A percentile compares a stretch with the other conserved stretches of the same genome.
Conservation (phyloP, 352 stramenopile species). For the Nothophytophthora sp. region DNA sequence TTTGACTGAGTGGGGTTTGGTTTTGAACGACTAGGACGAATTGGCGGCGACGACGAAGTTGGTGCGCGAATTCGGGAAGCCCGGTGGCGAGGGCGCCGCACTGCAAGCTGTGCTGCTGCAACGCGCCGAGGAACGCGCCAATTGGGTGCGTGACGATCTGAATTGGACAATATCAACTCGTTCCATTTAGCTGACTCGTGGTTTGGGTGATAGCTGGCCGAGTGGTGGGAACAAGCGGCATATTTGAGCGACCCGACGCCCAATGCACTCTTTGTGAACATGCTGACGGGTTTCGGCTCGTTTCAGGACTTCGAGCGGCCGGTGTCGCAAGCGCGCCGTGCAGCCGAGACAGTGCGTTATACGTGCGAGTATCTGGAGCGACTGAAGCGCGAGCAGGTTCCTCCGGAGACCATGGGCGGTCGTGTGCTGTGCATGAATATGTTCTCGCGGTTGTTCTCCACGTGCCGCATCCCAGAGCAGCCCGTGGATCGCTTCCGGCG, state of each 20-base stretch:
- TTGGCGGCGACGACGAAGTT: conserved; percentile 35
- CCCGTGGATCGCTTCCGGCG: conserved; percentile 53
- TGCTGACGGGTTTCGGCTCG: conserved; percentile 96
- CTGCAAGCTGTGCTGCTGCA: conserved; percentile 56
- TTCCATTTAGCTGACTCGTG: neutral
- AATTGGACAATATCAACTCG: neutral
- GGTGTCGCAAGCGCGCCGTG: conserved; percentile 53
- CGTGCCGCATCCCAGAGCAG: conserved; percentile 84
- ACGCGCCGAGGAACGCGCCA: conserved; percentile 42
- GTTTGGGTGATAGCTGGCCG: conserved; percentile 47
- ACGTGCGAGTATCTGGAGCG: conserved; percentile 87
- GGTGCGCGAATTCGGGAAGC: conserved; percentile 47
- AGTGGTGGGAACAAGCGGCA: conserved; percentile 94
- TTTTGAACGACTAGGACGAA: conserved; percentile 66
- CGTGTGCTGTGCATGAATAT: conserved; percentile 90
- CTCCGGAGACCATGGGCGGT: conserved; percentile 87
- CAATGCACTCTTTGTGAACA: conserved; percentile 93
- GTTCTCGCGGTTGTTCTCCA: conserved; percentile 89
- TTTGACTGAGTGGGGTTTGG: conserved; percentile 1
- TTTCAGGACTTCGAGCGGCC: conserved; percentile 84
- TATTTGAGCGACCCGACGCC: conserved; percentile 73
- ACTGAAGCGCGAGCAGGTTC: conserved; percentile 81
- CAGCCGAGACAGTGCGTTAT: conserved; percentile 67
- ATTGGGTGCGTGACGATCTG: conserved; percentile 44
- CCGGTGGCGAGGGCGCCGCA: conserved; percentile 42